A percentile compares a stretch with the other conserved stretches of the same genome.
Conservation (phyloP, 2,329 filamentous ascomycete genomes). For the Colletotrichum costaricense region DNA sequence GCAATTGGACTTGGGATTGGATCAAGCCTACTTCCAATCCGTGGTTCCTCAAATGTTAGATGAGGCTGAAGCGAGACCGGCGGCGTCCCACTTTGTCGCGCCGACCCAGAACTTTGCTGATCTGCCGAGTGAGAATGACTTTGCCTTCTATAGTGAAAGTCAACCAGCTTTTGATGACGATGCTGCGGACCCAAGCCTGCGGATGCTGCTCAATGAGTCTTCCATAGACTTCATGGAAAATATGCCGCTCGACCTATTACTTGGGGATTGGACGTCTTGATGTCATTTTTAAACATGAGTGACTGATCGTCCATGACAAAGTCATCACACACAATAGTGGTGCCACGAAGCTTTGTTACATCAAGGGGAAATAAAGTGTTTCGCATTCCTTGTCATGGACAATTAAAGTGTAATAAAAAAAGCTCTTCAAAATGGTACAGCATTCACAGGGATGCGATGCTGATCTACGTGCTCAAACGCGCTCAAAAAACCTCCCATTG, state of each 20-base stretch:
- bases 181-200: background rate
- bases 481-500: background rate
- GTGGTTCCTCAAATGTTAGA: background rate
- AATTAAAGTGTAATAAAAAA: background rate
- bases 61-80: background rate
- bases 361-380: background rate
- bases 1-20: background rate
- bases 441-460: background rate
- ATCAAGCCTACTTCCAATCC: background rate
- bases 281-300: background rate
- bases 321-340: too few species aligned
- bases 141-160: slow-evolving; percentile 4
- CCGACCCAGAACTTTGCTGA: background rate
- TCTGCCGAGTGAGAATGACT: slow-evolving; percentile 16
- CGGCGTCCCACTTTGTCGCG: background rate
- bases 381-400: background rate
- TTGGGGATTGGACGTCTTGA: slow-evolving; percentile 8
- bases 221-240: slow-evolving; percentile 18
- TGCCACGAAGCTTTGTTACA: background rate
- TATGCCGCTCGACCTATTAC: background rate
- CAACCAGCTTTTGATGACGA: slow-evolving; percentile 6
- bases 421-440: too few species aligned
- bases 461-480: slow-evolving; percentile 8
- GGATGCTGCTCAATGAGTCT: slow-evolving; percentile 9
- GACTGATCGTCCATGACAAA: background rate